Evolutionary conservation across 208 protist species (phyloP), one percentile per base, ranked within the genome.

Genomic region (Trypanosoma rangeli): DNA sequence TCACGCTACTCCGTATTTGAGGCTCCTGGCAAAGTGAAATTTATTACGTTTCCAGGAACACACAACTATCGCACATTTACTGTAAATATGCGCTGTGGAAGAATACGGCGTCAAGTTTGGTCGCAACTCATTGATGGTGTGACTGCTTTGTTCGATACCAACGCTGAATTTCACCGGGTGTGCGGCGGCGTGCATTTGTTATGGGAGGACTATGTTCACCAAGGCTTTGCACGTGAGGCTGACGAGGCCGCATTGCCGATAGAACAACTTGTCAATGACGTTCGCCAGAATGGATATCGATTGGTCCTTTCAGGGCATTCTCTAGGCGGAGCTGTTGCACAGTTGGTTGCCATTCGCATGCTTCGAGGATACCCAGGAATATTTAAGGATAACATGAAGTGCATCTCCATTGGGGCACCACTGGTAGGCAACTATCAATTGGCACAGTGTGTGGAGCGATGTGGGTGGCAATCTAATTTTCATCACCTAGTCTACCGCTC

Each of bases 301-400:
- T 76, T 94, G 13, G 85, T 93, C 12, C 62, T 94, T 50, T 85
- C 73, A n/a, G 89, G 89, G 24, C 89, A 94, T 75, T 94, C 89
- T 0, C 79, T 94, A 0, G 89, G 86, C 16, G 89, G 89, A 1
- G 82, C 79, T 18, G 78, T 92, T 20, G 89, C 89, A 4, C 77
- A 89, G 77, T 78, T 90, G 33, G 56, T 91, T 7, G 77, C 79
- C 18, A 58, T 94, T 42, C 65, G 83, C 54, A 64, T 92, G 46
- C 72, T 94, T 44, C 24, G 57, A 13, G 74, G 68, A 48, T 50
- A 78, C 28, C 78, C 76, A 56, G 69, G 69, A 26, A 29, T 91
- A n/a, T n/a, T 82, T 42, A 68, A 67, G 28, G 52, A 74, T 33
- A 63, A 61, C 7, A 16, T 76, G 39, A 63, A 22, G 10, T 92